phyloP scores from a whole-genome alignment of 2,329 filamentous ascomycete genomes.

The Arthrobotrys sphaeroides region DNA sequence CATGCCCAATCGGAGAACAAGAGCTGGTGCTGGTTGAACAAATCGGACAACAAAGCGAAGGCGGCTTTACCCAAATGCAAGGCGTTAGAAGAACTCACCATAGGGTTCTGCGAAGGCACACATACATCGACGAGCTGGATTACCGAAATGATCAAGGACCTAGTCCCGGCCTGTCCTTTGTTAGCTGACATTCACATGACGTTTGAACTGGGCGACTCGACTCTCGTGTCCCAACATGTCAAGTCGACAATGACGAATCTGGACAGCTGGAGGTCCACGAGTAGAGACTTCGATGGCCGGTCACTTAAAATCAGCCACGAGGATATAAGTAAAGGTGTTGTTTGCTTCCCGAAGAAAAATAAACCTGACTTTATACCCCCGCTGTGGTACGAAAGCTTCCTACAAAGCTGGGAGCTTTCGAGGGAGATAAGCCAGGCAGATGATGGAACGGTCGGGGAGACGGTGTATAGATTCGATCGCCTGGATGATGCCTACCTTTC shows the following conservation, averaged over 20 bases:
- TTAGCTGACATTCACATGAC: slow-evolving; percentile 23
- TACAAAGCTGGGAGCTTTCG: slow-evolving; percentile 31
- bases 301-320: slow-evolving; percentile 16
- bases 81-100: slow-evolving; percentile 16
- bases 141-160: slow-evolving; percentile 23
- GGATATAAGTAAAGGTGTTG: slow-evolving; percentile 18
- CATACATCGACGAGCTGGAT: slow-evolving; percentile 15
- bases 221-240: not conserved
- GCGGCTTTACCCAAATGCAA: slow-evolving; percentile 27
- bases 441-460: not conserved
- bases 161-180: slow-evolving; percentile 7
- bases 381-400: slow-evolving; percentile 34
- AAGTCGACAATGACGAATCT: not conserved
- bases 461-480: slow-evolving; percentile 18
- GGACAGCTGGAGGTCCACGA: slow-evolving; percentile 5
- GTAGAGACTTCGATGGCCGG: slow-evolving; percentile 21
- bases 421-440: not conserved
- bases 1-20: not conserved
- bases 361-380: slow-evolving; percentile 15
- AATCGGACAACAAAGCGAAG: slow-evolving; percentile 12
- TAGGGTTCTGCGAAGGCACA: slow-evolving; percentile 32
- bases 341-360: slow-evolving; percentile 23
- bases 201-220: slow-evolving; percentile 14
- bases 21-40: slow-evolving; percentile 27
- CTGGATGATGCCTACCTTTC: slow-evolving; percentile 32